A percentile compares a stretch with the other conserved stretches of the same genome.
phyloP scores from a whole-genome alignment of 176 grass and related monocot species.

The Juncus inflexus region DNA sequence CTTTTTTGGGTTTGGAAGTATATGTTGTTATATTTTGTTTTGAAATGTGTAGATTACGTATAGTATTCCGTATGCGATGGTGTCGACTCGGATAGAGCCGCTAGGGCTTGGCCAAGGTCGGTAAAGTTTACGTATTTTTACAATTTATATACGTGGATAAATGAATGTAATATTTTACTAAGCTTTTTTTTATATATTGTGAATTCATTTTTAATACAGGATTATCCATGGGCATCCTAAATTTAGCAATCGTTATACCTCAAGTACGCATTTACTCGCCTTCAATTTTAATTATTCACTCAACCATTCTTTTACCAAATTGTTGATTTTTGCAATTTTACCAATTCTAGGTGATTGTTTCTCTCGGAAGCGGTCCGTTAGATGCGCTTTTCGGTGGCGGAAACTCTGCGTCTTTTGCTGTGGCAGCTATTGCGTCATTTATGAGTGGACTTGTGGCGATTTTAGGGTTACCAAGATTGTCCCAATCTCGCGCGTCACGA shows the following conservation, averaged over 20 bases:
- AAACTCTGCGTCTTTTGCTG: constrained; percentile 68
- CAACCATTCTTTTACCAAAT: background rate
- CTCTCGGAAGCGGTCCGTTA: constrained; percentile 67
- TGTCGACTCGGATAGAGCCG: constrained; percentile 69
- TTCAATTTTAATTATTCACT: background rate
- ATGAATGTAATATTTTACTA: constrained; percentile 6
- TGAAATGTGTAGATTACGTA: constrained; percentile 73
- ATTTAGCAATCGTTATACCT: constrained; percentile 88
- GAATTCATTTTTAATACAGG: constrained; percentile 39
- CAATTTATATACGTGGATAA: no score
- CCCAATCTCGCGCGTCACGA: constrained; percentile 13
- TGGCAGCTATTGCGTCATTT: constrained; percentile 66
- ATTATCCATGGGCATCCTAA: constrained; percentile 93
- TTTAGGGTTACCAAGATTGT: constrained; percentile 57
- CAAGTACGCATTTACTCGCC: constrained; percentile 49
- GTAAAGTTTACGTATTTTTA: constrained; percentile 4
- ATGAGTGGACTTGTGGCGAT: constrained; percentile 70
- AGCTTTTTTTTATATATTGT: constrained; percentile 2
- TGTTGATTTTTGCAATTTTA: constrained; percentile 15
- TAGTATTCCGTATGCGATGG: constrained; percentile 98
- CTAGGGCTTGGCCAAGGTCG: constrained; percentile 87
- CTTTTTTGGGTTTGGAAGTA: background rate
- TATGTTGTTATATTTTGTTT: background rate
- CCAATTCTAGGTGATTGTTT: constrained; percentile 57
- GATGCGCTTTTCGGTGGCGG: constrained; percentile 80